Percentiles rank a stretch among this genome's conserved stretches.
Conservation (phyloP, 2,329 filamentous ascomycete genomes). For the Colletotrichum eleusines region DNA sequence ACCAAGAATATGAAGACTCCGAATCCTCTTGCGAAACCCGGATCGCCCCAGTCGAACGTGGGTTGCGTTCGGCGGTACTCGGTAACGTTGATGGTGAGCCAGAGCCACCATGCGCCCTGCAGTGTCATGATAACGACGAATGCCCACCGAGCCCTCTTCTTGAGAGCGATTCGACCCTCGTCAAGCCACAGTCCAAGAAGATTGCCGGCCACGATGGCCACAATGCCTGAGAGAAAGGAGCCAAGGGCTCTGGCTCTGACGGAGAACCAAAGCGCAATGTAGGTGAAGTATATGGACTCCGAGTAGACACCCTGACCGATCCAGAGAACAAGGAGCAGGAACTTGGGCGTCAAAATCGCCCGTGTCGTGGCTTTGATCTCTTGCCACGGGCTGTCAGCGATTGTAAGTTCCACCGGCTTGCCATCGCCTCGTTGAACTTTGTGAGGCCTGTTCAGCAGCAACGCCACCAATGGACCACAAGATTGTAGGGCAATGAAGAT, state of each 20-base stretch:
- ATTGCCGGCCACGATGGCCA: slow-evolving; percentile 72
- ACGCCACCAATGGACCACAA: slow-evolving; percentile 57
- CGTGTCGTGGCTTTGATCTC: slow-evolving; percentile 70
- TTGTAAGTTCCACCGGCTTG: slow-evolving; percentile 51
- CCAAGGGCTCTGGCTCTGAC: slow-evolving; percentile 61
- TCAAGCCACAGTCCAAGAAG: slow-evolving; percentile 73
- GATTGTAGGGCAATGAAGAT: slow-evolving; percentile 59
- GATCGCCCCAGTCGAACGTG: slow-evolving; percentile 59
- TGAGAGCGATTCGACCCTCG: slow-evolving; percentile 62
- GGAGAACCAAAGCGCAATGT: slow-evolving; percentile 64
- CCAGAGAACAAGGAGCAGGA: slow-evolving; percentile 63
- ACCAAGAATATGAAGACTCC: slow-evolving; percentile 70
- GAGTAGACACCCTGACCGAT: slow-evolving; percentile 62
- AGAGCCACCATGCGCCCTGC: slow-evolving; percentile 77
- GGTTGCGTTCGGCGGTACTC: slow-evolving; percentile 67
- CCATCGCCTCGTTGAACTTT: slow-evolving; percentile 58
- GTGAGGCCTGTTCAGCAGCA: slow-evolving; percentile 59
- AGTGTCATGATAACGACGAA: slow-evolving; percentile 65
- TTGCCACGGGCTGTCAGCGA: slow-evolving; percentile 58
- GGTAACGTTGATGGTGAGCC: slow-evolving; percentile 73
- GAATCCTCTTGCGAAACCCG: slow-evolving; percentile 60
- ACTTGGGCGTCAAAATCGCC: slow-evolving; percentile 55
- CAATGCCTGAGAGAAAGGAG: slow-evolving; percentile 62
- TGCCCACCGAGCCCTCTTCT: slow-evolving; percentile 62
- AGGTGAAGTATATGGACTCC: slow-evolving; percentile 53